A percentile compares a stretch with the other conserved stretches of the same genome.
Evolutionary conservation across 2,329 filamentous ascomycete genomes (phyloP).

Genomic region (Fusarium sp.): DNA sequence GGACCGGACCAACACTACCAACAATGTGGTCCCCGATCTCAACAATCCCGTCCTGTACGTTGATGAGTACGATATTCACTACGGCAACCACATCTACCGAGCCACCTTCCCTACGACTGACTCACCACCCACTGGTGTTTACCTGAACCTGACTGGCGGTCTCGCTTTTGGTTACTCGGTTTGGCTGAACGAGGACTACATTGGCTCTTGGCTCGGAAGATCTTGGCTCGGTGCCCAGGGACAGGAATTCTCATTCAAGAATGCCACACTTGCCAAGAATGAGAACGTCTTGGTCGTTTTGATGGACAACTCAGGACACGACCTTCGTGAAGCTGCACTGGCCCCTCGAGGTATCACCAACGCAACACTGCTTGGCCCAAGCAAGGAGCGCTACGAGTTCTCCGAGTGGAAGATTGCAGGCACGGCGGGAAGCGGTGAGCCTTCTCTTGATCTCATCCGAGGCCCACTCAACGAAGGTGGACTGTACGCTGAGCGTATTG

Average conservation of each 20-base stretch:
- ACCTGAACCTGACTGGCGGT: constrained; percentile 65
- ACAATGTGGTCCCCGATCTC: constrained; percentile 58
- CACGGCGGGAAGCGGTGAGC: constrained; percentile 63
- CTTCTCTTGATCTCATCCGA: constrained; percentile 66
- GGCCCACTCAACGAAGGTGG: constrained; percentile 70
- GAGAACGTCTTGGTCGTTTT: constrained; percentile 66
- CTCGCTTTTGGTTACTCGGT: constrained; percentile 68
- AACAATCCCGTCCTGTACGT: constrained; percentile 68
- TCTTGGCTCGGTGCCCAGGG: constrained; percentile 53
- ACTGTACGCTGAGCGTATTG: constrained; percentile 67
- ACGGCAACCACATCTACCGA: constrained; percentile 66
- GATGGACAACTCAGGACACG: constrained; percentile 71
- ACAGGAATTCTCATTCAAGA: constrained; percentile 62
- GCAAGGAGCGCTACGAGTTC: constrained; percentile 52
- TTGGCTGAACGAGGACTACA: constrained; percentile 67
- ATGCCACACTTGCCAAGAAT: constrained; percentile 56
- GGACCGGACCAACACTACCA: constrained; percentile 62
- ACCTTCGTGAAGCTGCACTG: constrained; percentile 61
- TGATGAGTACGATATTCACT: constrained; percentile 67
- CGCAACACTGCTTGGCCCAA: constrained; percentile 60
- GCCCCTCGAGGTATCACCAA: constrained; percentile 65
- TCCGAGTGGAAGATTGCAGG: constrained; percentile 69
- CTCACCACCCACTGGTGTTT: constrained; percentile 55
- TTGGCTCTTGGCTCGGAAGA: constrained; percentile 67
- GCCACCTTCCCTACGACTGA: constrained; percentile 60